Evolutionary conservation across 2,329 filamentous ascomycete genomes (phyloP), one percentile per base, ranked within the genome.

Genomic region (Botryotinia convoluta): DNA sequence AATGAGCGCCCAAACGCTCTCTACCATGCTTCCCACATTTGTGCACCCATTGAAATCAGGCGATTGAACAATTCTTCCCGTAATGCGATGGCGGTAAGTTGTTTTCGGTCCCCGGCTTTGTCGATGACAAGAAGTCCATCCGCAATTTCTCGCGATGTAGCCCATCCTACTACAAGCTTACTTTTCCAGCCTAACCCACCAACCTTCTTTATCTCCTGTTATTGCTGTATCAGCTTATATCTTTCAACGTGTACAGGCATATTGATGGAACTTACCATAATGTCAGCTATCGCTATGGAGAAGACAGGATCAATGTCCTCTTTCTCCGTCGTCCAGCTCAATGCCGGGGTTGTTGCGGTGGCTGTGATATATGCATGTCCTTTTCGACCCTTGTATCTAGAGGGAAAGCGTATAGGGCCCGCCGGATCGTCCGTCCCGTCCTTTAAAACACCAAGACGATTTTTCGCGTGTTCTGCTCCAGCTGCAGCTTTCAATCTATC

Each of bases 111-210:
- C 0, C 91, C 88, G 22, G 82, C 82, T 71, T 84, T 80, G 69
- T 80, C 79, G 48, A 77, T 62, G 44, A 81, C 77, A 4, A 97
- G 77, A 26, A 81, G 51, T 0, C 92, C 93, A 83, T 96, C 93
- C 0, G 91, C 89, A 44, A 96, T 89, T 81, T 95, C 90, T 65
- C 90, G 86, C 0, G 89, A 88, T 78, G 93, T 86, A 0, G 92
- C 90, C 92, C 93, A 94, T 0, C 93, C 93, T 0, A 96, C 92
- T 2, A 96, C 87, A 68, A 96, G 83, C 84, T 94, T 95, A 1
- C 90, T 90, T 83, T 96, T 97, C 93, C 93, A 97, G 0, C 93
- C 93, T 51, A 95, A 85, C 0, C 93, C 93, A 7, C 93, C 93
- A 2, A 95, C 84, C 83, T 97, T 97, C 81, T 90, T 92, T 71